Percentiles rank a stretch among this genome's conserved stretches.
Conservation (phyloP, 1,139 yeast genomes). For the Hanseniaspora uvarum region DNA sequence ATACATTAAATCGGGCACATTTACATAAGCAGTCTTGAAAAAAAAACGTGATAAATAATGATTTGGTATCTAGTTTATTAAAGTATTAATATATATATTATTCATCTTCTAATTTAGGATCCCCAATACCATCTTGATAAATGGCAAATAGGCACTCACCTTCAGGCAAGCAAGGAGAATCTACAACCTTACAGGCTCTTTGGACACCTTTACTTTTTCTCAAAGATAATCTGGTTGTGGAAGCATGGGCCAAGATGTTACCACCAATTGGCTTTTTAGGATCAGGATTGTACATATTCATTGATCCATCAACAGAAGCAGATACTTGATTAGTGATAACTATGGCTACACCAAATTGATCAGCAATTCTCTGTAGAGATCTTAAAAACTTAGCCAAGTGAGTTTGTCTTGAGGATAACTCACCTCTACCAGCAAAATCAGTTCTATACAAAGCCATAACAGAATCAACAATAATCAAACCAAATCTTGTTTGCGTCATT, state of each 20-base stretch:
- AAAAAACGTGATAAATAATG: not conserved
- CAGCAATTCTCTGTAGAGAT: constrained; percentile 83
- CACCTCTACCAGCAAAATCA: constrained; percentile 93
- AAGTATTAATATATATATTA: constrained; percentile 17
- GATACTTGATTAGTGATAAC: constrained; percentile 98
- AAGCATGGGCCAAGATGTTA: constrained; percentile 86
- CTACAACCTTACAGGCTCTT: constrained; percentile 52
- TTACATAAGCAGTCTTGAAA: not conserved
- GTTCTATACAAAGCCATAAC: constrained; percentile 94
- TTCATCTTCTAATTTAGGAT: constrained; percentile 72
- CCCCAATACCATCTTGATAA: constrained; percentile 69
- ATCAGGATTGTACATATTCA: constrained; percentile 78
- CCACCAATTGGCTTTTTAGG: constrained; percentile 99
- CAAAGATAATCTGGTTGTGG: constrained; percentile 44
- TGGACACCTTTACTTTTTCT: constrained; percentile 59
- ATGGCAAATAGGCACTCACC: constrained; percentile 46
- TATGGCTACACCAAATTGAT: constrained; percentile 96
- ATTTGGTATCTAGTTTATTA: not conserved
- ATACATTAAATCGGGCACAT: too few relatives aligned
- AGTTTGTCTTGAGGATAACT: constrained; percentile 85
- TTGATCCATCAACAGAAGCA: constrained; percentile 87
- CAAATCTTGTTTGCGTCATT: constrained; percentile 89
- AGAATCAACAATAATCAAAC: constrained; percentile 80
- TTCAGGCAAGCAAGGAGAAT: constrained; percentile 56
- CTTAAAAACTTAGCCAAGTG: constrained; percentile 92